These are phyloP conservation scores for Crassisporium funariophilum DNA, from an alignment of 768 basidiomycete genomes.

Conservation along the genomic window DNA sequence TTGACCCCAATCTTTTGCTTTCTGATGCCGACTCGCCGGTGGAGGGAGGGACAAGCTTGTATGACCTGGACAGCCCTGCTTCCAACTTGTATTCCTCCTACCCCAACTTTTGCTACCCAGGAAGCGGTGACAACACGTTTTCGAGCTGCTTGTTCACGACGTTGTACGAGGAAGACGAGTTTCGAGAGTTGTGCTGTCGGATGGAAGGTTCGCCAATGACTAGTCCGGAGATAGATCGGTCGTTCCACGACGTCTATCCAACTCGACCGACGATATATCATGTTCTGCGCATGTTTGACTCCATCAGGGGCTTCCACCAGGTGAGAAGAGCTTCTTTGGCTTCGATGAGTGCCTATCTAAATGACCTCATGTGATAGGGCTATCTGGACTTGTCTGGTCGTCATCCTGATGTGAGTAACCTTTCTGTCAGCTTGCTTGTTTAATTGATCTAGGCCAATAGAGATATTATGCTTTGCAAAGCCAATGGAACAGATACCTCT, in stretches of 20 bases:
- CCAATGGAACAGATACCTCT: slow-evolving; percentile 24
- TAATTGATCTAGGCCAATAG: slow-evolving; percentile 8
- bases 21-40: no score
- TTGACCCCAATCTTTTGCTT: no score
- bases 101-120: slow-evolving; percentile 15
- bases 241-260: slow-evolving; percentile 1
- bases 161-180: slow-evolving; percentile 27
- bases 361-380: slow-evolving; percentile 14
- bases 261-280: slow-evolving; percentile 19
- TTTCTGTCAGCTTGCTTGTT: neutral
- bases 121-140: slow-evolving; percentile 12
- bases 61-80: neutral
- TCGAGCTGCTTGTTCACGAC: slow-evolving; percentile 18
- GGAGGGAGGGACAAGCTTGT: no score
- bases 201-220: slow-evolving; percentile 1
- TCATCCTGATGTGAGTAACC: slow-evolving; percentile 18
- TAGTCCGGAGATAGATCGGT: neutral
- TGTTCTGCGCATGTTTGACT: slow-evolving; percentile 22
- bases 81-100: neutral
- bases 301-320: slow-evolving; percentile 24
- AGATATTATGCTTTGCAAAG: slow-evolving; percentile 24
- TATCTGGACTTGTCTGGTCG: slow-evolving; percentile 26
- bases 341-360: neutral
- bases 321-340: slow-evolving; percentile 10
- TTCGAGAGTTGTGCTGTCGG: slow-evolving; percentile 11